phyloP scores from a whole-genome alignment of 1,139 yeast genomes.

The Taphrina confusa region DNA sequence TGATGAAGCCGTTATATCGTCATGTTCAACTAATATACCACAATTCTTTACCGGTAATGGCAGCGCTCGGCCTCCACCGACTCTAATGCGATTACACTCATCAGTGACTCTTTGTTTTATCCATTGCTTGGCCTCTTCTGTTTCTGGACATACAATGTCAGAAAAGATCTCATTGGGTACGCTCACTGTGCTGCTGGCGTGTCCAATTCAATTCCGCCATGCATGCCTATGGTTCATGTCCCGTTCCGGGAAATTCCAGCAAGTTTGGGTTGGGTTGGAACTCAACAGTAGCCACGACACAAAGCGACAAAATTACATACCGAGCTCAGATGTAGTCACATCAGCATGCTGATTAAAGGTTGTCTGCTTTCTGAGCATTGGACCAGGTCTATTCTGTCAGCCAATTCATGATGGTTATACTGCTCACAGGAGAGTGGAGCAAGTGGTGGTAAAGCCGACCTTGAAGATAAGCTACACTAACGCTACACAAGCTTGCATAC shows the following conservation, averaged over 20 bases:
- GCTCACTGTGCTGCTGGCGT: not conserved
- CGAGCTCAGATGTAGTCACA: constrained; percentile 4
- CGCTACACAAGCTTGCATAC: too few relatives aligned
- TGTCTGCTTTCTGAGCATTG: constrained; percentile 13
- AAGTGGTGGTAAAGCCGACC: too few relatives aligned
- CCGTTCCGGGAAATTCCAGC: not conserved
- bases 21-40: constrained; percentile 26
- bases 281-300: not conserved
- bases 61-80: constrained; percentile 27
- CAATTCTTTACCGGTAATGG: constrained; percentile 32
- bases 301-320: not conserved
- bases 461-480: too few relatives aligned
- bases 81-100: constrained; percentile 23
- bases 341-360: constrained; percentile 11
- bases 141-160: not conserved
- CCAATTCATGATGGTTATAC: too few relatives aligned
- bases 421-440: too few relatives aligned
- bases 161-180: not conserved
- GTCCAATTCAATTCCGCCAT: constrained; percentile 4
- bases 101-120: constrained; percentile 1
- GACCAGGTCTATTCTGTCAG: too few relatives aligned
- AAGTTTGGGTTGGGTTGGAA: too few relatives aligned
- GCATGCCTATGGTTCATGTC: not conserved
- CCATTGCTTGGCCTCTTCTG: constrained; percentile 25
- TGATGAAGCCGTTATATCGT: constrained; percentile 2